These are phyloP conservation scores for Kitagawia praeruptora DNA, from an alignment of 129 eudicot genomes.

Conservation along the genomic window DNA sequence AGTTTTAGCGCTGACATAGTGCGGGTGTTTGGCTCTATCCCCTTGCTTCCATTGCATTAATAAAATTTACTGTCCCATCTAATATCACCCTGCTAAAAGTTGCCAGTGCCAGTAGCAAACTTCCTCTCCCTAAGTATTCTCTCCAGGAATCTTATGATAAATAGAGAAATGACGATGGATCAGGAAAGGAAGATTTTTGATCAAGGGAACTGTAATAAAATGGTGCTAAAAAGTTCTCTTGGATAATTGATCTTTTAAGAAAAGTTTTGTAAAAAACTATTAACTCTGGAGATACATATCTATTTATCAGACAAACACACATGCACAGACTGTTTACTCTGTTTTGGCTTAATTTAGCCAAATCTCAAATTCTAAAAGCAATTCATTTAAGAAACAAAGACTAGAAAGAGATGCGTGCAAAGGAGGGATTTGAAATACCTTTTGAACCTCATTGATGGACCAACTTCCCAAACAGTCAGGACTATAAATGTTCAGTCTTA, in stretches of 20 bases:
- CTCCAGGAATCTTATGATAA: neutral
- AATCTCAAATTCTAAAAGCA: neutral
- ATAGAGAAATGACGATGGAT: neutral
- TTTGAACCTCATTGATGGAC: neutral
- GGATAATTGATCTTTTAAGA: neutral
- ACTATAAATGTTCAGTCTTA: constrained; percentile 13
- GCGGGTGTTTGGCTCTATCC: constrained; percentile 26
- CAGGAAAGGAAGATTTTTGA: neutral
- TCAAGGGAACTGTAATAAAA: neutral
- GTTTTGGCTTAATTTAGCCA: neutral
- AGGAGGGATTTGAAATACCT: constrained; percentile 7
- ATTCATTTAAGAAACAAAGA: too few species aligned
- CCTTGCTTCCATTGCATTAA: constrained; percentile 41
- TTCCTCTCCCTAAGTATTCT: neutral
- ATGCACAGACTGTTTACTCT: neutral
- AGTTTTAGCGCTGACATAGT: constrained; percentile 25
- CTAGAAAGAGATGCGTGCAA: neutral
- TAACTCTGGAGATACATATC: neutral
- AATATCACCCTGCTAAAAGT: constrained; percentile 27
- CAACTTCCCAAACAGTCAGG: neutral
- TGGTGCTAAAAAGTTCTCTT: neutral
- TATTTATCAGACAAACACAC: neutral
- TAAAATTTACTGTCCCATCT: constrained; percentile 33
- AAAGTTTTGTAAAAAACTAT: neutral
- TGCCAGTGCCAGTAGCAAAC: constrained; percentile 19